Conservation (phyloP, 495 filamentous ascomycete genomes). For the Parathielavia appendiculata region DNA sequence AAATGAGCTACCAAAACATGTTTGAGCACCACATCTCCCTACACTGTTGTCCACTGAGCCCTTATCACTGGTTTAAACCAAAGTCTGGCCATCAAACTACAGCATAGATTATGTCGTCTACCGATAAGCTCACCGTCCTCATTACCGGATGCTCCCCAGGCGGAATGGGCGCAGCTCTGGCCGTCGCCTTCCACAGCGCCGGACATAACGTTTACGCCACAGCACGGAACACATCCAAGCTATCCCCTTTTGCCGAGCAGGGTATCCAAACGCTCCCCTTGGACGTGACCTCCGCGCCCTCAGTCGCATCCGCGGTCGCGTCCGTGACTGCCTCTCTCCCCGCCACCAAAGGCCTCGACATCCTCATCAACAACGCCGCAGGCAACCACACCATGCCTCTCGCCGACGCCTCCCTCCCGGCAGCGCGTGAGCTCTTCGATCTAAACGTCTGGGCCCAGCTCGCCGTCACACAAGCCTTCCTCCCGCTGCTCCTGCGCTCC, state of each 20-base stretch:
- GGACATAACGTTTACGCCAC: slow-evolving; percentile 55
- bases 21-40: too few species aligned
- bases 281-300: slow-evolving; percentile 42
- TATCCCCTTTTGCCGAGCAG: slow-evolving; percentile 32
- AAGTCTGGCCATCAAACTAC: not conserved
- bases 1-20: too few species aligned
- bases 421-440: slow-evolving; percentile 43
- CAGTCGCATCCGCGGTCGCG: slow-evolving; percentile 29
- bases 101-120: not conserved
- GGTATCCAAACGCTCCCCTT: slow-evolving; percentile 43
- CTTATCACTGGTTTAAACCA: too few species aligned
- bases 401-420: slow-evolving; percentile 43
- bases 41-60: too few species aligned
- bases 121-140: slow-evolving; percentile 5
- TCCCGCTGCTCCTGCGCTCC: slow-evolving; percentile 46
- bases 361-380: slow-evolving; percentile 56
- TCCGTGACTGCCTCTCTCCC: slow-evolving; percentile 22
- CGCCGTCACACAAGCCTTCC: slow-evolving; percentile 50
- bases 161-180: slow-evolving; percentile 11
- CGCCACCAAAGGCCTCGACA: slow-evolving; percentile 39
- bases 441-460: slow-evolving; percentile 52
- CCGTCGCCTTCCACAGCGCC: slow-evolving; percentile 3
- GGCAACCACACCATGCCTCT: slow-evolving; percentile 38
- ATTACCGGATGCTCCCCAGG: slow-evolving; percentile 12
- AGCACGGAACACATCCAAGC: slow-evolving; percentile 42